Percentiles rank a stretch among this genome's conserved stretches.
These are phyloP conservation scores for Ophiostoma tasmaniense DNA, from an alignment of 2,329 filamentous ascomycete genomes.

Conservation along the genomic window DNA sequence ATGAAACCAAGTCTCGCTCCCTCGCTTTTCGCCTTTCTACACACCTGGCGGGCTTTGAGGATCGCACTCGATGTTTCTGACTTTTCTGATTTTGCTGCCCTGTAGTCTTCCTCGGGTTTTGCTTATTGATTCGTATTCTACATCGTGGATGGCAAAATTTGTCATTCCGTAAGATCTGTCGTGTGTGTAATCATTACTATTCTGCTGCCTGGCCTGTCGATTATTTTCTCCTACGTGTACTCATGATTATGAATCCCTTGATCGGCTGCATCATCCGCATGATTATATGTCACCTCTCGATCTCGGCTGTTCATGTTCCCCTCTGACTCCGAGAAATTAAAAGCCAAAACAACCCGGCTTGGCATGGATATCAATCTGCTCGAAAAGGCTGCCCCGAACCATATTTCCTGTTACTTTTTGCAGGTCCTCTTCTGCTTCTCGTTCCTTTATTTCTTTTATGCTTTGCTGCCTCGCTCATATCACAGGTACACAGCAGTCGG, in stretches of 20 bases:
- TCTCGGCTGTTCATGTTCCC: neutral
- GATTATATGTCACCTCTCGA: neutral
- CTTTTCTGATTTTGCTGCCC: neutral
- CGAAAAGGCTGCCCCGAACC: neutral
- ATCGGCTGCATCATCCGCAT: neutral
- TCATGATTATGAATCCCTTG: neutral
- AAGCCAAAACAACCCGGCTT: neutral
- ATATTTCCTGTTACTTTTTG: neutral
- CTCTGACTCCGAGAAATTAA: neutral
- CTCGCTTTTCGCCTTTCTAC: slow-evolving; percentile 6
- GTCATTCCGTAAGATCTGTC: neutral
- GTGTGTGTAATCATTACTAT: neutral
- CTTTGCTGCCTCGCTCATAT: neutral
- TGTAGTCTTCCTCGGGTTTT: neutral
- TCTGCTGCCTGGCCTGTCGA: neutral
- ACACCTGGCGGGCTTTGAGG: neutral
- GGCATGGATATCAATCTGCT: neutral
- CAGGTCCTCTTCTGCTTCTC: neutral
- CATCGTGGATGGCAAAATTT: neutral
- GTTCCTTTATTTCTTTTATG: neutral
- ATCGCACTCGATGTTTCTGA: neutral
- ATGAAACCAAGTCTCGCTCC: slow-evolving; percentile 4
- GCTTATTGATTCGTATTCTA: neutral
- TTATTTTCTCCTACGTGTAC: neutral
- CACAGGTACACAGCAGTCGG: neutral